These are phyloP conservation scores for Aspergillus ruber DNA, from an alignment of 2,329 filamentous ascomycete genomes.

Conservation along the genomic window DNA sequence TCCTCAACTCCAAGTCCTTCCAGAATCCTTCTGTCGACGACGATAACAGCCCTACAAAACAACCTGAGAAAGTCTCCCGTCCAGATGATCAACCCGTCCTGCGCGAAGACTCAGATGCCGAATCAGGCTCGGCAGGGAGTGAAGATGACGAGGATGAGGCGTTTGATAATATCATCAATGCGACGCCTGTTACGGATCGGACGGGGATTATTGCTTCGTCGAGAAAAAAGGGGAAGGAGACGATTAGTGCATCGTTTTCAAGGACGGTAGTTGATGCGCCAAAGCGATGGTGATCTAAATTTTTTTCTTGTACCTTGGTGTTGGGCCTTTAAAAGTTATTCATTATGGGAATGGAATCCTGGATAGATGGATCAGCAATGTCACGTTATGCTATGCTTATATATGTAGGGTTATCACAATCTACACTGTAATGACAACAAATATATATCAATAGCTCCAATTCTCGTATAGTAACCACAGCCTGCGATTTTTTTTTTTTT, in stretches of 20 bases:
- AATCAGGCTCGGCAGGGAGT: slow-evolving; percentile 62
- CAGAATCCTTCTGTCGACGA: slow-evolving; percentile 44
- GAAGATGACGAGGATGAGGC: slow-evolving; percentile 68
- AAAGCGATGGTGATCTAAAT: slow-evolving; percentile 33
- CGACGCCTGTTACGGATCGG: slow-evolving; percentile 80
- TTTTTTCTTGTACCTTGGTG: too few relatives aligned
- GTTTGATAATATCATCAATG: slow-evolving; percentile 89
- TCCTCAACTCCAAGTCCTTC: slow-evolving; percentile 89
- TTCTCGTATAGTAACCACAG: too few relatives aligned
- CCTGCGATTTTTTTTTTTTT: too few relatives aligned
- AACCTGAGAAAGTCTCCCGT: slow-evolving; percentile 56
- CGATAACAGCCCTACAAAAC: slow-evolving; percentile 42
- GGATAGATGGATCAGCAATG: too few relatives aligned
- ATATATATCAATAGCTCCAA: too few relatives aligned
- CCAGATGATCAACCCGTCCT: slow-evolving; percentile 42
- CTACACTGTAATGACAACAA: too few relatives aligned
- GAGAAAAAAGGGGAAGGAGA: slow-evolving; percentile 46
- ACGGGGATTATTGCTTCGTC: slow-evolving; percentile 65
- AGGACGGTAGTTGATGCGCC: slow-evolving; percentile 45
- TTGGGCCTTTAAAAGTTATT: too few relatives aligned
- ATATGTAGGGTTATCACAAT: too few relatives aligned
- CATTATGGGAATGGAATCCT: too few relatives aligned
- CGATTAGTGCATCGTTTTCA: slow-evolving; percentile 45
- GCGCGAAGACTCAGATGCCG: slow-evolving; percentile 56
- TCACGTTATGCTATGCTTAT: too few relatives aligned